Base-by-base conservation (phyloP, 306 rosid genomes). In the Geum urbanum region DNA sequence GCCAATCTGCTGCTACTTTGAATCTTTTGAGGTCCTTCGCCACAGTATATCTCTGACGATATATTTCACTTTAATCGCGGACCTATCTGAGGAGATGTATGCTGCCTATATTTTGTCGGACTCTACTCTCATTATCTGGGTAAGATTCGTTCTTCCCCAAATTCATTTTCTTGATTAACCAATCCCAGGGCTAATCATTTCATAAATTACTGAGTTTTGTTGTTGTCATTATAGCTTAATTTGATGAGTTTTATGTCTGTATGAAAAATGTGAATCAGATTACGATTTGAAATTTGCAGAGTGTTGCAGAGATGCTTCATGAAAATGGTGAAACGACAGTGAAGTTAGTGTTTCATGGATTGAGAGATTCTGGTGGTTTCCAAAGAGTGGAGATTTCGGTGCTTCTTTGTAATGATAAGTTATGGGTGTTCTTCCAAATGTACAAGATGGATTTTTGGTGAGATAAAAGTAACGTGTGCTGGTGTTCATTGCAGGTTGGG, bases 361-460 rank as follows among this genome's bases (percentile, higher is more conserved):
- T 90, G 55, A 85, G 83, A 76, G 86, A 74, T 81, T 89, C 91
- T 74, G 98, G 87, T 27, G 84, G 84, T 48, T 92, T 82, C 48
- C 83, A 90, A 55, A 86, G 89, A 69, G 89, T 81, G 45, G 97
- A 94, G 85, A 64, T 94, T 76, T 85, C 88, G 1, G 80, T 90
- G 80, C 88, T 94, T 76, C 89, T 94, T 60, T 90, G 90, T 74
- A 85, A 94, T 19, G 92, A 94, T 32, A 83, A 83, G 32, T 87
- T 58, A 90, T 90, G 1, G 94, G 88, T 80, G 97, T 94, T 62
- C 94, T 63, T 94, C 92, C 57, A 84, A 87, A 97, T 90, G 32
- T 27, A 27, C 32, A 27, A 27, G 32, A 27, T 27, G 32, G 2
- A 27, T 27, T 27, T 27, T 27, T 27, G 32, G 32, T 27, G 32